phyloP scores from a whole-genome alignment of 2,329 filamentous ascomycete species.

The Pseudogymnoascus pannorum region DNA sequence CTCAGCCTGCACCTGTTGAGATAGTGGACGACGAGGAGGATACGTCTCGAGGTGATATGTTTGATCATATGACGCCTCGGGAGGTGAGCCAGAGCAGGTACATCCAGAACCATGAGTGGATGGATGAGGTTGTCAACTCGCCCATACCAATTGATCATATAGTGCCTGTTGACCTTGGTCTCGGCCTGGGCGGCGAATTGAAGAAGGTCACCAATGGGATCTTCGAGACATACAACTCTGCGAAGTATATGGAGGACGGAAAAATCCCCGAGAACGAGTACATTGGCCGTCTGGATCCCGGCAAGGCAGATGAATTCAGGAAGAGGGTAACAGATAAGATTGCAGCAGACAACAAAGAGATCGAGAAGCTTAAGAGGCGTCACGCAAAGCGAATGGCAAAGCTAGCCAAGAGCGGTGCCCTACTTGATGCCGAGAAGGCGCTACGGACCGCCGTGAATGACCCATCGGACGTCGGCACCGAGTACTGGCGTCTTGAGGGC shows the following conservation, averaged over 20 bases:
- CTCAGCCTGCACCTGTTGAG: constrained; percentile 22
- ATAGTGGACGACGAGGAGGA: constrained; percentile 86
- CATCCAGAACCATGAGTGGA: constrained; percentile 95
- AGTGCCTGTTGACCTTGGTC: constrained; percentile 74
- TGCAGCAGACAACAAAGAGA: constrained; percentile 67
- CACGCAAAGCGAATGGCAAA: constrained; percentile 71
- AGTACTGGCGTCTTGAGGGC: constrained; percentile 60
- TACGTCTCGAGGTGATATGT: constrained; percentile 75
- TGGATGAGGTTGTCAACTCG: constrained; percentile 93
- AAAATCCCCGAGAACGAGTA: constrained; percentile 50
- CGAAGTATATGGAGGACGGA: constrained; percentile 22
- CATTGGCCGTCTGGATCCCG: constrained; percentile 60
- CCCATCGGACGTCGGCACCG: constrained; percentile 45
- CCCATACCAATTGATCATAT: constrained; percentile 83
- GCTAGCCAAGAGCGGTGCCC: constrained; percentile 61
- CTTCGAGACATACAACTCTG: constrained; percentile 46
- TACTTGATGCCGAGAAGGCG: constrained; percentile 69
- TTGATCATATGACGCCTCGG: constrained; percentile 81
- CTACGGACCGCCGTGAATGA: constrained; percentile 59
- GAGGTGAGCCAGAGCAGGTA: constrained; percentile 85
- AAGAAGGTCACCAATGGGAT: constrained; percentile 76
- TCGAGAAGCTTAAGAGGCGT: constrained; percentile 73
- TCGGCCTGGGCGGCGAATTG: constrained; percentile 79
- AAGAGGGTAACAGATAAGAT: constrained; percentile 68
- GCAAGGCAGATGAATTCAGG: constrained; percentile 77